Base-by-base conservation (phyloP, 805 yeast species). In the Candida dajiaensis region DNA sequence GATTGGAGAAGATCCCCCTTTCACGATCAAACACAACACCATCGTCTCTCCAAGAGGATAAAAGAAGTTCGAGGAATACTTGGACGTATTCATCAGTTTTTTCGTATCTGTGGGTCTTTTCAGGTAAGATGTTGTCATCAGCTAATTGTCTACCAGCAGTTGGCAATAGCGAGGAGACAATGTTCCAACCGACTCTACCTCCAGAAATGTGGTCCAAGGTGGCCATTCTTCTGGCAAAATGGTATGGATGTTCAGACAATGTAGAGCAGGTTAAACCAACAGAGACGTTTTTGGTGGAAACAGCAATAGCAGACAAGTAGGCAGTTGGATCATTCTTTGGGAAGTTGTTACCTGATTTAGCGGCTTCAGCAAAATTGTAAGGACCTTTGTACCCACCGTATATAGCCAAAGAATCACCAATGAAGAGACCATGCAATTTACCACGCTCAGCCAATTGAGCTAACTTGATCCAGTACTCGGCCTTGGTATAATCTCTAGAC, bases 111-210 rank as follows among this genome's bases (percentile, higher is more conserved):
- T 66, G 64, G 29, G 67, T 72, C 55, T 72, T 76, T 7, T 66
- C 70, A 11, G 73, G 72, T 31, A 66, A 57, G 15, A 56, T 46
- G 42, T 64, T 66, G 11, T 67, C 69, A 40, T 69, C 70, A 21
- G 70, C 54, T 35, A 70, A 53, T 49, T 71, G 71, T 53, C 72
- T 60, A 7, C 77, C 72, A 9, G 77, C 77, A 52, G 72, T 63
- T 46, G 72, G 74, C 38, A 71, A 55, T 36, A 66, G 62, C 2
- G 76, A 67, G 6, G 75, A 68, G 35, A 73, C 78, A 36, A 73
- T 66, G 53, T 73, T 73, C 78, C 78, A 73, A 29, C 77, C 78
- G 45, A 73, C 56, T 53, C 78, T 65, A 18, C 77, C 78, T 21
- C 65, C 65, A 13, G 76, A 69, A 45, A 73, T 64, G 44, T 73